These are phyloP conservation scores for Copromyces sp. DNA, from an alignment of 495 filamentous ascomycete species.

Conservation along the genomic window DNA sequence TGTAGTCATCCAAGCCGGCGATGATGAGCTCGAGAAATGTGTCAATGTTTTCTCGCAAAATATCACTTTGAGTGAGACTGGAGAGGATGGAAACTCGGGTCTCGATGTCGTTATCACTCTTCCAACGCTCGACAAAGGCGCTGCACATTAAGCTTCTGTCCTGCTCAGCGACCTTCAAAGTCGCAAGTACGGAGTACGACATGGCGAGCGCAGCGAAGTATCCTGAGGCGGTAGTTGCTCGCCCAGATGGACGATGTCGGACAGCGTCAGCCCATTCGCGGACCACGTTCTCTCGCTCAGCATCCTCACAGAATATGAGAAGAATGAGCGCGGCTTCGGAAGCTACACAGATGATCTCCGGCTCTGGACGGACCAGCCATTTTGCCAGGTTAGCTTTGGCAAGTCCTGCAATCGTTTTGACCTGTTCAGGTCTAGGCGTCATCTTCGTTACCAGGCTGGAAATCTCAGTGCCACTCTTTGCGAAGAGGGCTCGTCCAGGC, in stretches of 20 bases:
- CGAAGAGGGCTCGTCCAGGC: constrained; percentile 11
- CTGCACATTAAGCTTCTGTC: constrained; percentile 15
- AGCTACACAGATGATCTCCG: constrained; percentile 30
- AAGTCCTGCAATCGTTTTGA: constrained; percentile 15
- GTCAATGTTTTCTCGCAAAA: constrained; percentile 23
- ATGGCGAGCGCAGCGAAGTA: constrained; percentile 35
- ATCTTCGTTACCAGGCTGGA: constrained; percentile 9
- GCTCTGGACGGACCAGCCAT: constrained; percentile 33
- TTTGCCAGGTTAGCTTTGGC: constrained; percentile 19
- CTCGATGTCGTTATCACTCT: constrained; percentile 39
- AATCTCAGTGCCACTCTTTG: constrained; percentile 8
- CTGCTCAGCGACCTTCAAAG: constrained; percentile 5
- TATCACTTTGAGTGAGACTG: constrained; percentile 40
- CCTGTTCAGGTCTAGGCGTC: neutral
- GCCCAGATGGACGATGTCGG: constrained; percentile 15
- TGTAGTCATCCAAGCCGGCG: constrained; percentile 73
- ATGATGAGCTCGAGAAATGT: constrained; percentile 32
- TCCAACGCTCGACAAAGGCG: constrained; percentile 32
- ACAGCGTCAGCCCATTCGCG: constrained; percentile 29
- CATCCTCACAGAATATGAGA: constrained; percentile 24
- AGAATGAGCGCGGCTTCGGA: constrained; percentile 33
- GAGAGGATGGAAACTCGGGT: constrained; percentile 50
- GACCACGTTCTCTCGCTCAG: constrained; percentile 23
- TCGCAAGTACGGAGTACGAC: constrained; percentile 21
- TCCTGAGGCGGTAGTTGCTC: constrained; percentile 13